Base-by-base conservation (phyloP, 768 basidiomycete genomes). In the Serpula lacrymans region DNA sequence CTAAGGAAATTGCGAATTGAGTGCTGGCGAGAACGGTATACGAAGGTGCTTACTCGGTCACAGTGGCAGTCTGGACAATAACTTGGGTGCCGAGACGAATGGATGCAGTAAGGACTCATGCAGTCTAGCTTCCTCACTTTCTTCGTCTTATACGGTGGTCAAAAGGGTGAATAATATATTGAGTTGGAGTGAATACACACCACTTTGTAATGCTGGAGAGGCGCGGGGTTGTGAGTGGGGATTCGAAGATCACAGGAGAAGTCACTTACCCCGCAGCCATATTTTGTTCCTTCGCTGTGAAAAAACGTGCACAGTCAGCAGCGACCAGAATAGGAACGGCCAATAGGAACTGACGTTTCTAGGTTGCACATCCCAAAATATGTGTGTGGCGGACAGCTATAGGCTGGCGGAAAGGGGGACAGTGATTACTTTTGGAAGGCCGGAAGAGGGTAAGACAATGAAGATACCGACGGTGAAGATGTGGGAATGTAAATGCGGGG, bases 281-380 rank as follows among this genome's bases (percentile, higher is more conserved):
- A 70, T 67, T 80, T 78, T 46, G 75, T 80, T 48, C 82, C 86
- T 72, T 85, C 82, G 53, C 85, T 88, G 66, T 27, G 42, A 41
- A 42, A 53, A 33, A 50, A 47, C 46, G 42, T 48, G n/a, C 43
- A 59, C 48, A 52, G 55, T 63, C 37, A 60, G 53, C 29, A 32
- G 29, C 47, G 42, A 42, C 42, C 41, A 34, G 56, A 40, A 48
- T 40, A 45, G 13, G 24, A 20, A 45, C 25, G 45, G 45, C 43
- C 32, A 53, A 41, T 45, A 36, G 42, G 35, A 37, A 46, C 44
- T 14, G 45, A 80, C 75, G 79, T 79, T 53, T 72, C 68, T 30
- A 76, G 70, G 49, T 73, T 74, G 62, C 78, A 79, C 77, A 80
- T 80, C 47, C 38, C n/a, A n/a, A n/a, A n/a, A n/a, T n/a, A n/a